These are phyloP conservation scores for Kodamaea sagamina DNA, from an alignment of 805 yeast species.

Conservation along the genomic window DNA sequence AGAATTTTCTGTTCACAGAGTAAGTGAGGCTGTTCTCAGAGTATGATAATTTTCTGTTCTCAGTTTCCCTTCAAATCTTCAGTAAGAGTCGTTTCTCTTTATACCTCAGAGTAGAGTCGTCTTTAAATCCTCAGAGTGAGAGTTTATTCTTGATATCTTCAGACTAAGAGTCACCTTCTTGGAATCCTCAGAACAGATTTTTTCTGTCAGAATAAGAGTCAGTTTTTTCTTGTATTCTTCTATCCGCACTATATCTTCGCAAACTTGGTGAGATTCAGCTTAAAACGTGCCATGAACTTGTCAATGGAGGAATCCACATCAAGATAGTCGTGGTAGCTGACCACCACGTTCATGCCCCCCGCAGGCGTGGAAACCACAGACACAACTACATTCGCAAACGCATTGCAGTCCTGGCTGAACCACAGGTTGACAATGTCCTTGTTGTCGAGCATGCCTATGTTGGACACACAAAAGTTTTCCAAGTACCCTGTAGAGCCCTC, in stretches of 20 bases:
- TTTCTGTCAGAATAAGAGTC: not conserved
- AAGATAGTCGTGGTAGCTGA: constrained; percentile 11
- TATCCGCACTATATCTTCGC: constrained; percentile 2
- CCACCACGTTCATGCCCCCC: constrained; percentile 10
- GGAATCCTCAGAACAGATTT: no score
- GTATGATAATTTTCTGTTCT: no score
- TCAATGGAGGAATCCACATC: constrained; percentile 9
- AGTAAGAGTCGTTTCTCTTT: no score
- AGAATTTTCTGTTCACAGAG: no score
- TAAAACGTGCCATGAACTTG: constrained; percentile 6
- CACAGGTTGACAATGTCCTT: constrained; percentile 11
- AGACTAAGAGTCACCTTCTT: no score
- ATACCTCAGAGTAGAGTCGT: no score
- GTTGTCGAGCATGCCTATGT: constrained; percentile 6
- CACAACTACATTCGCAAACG: constrained; percentile 9
- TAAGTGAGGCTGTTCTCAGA: no score
- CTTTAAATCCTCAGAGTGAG: no score
- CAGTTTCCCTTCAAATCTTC: no score
- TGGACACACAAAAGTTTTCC: constrained; percentile 12
- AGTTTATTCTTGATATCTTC: no score
- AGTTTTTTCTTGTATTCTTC: not conserved
- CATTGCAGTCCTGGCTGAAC: constrained; percentile 13
- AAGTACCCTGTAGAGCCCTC: constrained; percentile 10
- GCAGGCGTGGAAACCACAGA: constrained; percentile 8
- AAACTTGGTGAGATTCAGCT: not conserved